Evolutionary conservation across 805 yeast species (phyloP).

Genomic region (Tetrapisispora taiwanensis): DNA sequence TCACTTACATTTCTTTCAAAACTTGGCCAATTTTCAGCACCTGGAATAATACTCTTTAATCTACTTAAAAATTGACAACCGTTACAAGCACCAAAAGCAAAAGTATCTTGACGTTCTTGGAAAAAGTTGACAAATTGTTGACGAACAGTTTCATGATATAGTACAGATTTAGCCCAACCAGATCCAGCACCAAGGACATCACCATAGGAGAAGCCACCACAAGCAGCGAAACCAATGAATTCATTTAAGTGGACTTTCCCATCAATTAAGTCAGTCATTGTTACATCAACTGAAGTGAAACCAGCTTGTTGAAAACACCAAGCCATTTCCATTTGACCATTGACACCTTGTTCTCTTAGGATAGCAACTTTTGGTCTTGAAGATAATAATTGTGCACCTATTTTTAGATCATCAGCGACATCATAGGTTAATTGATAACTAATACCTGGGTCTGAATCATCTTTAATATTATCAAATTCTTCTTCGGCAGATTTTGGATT

Average conservation of each 20-base stretch:
- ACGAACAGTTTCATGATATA: conserved; percentile 71
- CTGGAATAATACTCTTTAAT: conserved; percentile 75
- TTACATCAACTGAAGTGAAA: conserved; percentile 86
- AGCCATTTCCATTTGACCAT: conserved; percentile 97
- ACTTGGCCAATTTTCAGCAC: conserved; percentile 85
- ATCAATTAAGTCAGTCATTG: conserved; percentile 82
- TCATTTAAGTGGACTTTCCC: conserved; percentile 64
- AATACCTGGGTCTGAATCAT: conserved; percentile 85
- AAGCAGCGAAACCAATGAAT: conserved; percentile 91
- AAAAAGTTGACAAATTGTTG: conserved; percentile 71
- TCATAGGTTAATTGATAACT: conserved; percentile 67
- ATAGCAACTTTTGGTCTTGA: conserved; percentile 83
- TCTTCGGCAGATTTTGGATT: conserved; percentile 85
- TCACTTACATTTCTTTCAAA: conserved; percentile 86
- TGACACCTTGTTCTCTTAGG: conserved; percentile 96
- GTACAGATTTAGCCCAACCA: conserved; percentile 97
- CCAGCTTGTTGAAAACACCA: conserved; percentile 95
- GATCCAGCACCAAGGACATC: conserved; percentile 98
- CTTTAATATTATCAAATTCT: conserved; percentile 65
- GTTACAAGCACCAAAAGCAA: conserved; percentile 96
- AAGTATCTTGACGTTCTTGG: conserved; percentile 79
- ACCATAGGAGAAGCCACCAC: conserved; percentile 98
- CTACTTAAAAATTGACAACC: conserved; percentile 95
- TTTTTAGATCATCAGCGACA: conserved; percentile 40
- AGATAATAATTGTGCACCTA: conserved; percentile 19